phyloP scores from a whole-genome alignment of 306 rosid genomes.

The Gleditsia sinensis region DNA sequence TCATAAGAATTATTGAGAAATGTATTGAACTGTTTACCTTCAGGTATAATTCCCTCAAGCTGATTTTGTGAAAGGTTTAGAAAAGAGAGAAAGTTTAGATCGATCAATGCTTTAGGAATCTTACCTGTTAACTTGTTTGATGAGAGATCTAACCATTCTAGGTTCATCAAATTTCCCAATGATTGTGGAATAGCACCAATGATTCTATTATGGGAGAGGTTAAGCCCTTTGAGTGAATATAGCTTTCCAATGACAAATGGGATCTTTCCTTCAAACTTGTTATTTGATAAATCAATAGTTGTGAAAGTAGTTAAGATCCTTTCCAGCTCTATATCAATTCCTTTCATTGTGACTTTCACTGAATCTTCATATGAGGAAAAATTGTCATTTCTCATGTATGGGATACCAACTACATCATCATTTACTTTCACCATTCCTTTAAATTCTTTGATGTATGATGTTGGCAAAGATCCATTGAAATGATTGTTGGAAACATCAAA shows the following conservation, averaged over 20 bases:
- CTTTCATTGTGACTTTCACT: conserved; percentile 14
- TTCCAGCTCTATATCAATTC: neutral
- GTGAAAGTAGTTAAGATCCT: conserved; percentile 14
- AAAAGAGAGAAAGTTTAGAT: neutral
- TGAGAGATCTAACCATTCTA: conserved; percentile 42
- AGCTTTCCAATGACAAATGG: conserved; percentile 31
- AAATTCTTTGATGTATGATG: conserved; percentile 8
- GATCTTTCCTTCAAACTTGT: conserved; percentile 37
- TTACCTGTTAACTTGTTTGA: conserved; percentile 12
- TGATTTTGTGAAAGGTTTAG: conserved; percentile 38
- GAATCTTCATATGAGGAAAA: neutral
- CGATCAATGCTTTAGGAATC: conserved; percentile 23
- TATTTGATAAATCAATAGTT: conserved; percentile 32
- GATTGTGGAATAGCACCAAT: conserved; percentile 32
- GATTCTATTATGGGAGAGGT: conserved; percentile 35
- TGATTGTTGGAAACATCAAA: conserved; percentile 38
- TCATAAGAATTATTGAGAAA: conserved; percentile 22
- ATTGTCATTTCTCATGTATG: neutral
- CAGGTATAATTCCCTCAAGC: conserved; percentile 32
- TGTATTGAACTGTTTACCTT: conserved; percentile 41
- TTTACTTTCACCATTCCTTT: conserved; percentile 27
- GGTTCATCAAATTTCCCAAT: neutral
- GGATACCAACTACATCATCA: neutral
- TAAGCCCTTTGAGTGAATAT: conserved; percentile 26
- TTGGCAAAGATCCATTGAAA: conserved; percentile 34